Evolutionary conservation across 345 rosid species (phyloP).

Genomic region (Nasturtium officinale): DNA sequence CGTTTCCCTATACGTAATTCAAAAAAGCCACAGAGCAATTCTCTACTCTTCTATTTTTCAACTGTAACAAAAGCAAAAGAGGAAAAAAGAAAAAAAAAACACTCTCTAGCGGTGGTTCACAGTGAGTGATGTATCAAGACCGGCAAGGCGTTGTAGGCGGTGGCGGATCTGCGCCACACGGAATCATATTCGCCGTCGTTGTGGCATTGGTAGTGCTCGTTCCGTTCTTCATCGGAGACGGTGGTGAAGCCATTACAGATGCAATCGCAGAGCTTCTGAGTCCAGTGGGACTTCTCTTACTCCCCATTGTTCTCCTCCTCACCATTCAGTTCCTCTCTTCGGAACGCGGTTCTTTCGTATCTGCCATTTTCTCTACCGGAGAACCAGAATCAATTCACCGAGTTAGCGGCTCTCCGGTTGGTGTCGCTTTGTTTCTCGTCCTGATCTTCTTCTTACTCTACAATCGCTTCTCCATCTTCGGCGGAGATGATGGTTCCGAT

Average conservation of each 20-base stretch:
- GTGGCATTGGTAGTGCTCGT: conserved; percentile 65
- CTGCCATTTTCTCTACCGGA: conserved; percentile 62
- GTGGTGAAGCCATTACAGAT: conserved; percentile 75
- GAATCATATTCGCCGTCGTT: conserved; percentile 66
- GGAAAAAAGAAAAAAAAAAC: neutral
- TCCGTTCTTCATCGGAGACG: conserved; percentile 72
- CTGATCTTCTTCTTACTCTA: conserved; percentile 68
- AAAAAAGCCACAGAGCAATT: neutral
- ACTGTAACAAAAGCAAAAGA: neutral
- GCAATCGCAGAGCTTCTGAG: conserved; percentile 74
- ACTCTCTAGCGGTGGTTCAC: conserved; percentile 4
- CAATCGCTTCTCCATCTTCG: conserved; percentile 74
- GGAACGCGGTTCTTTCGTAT: conserved; percentile 65
- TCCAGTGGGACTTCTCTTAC: conserved; percentile 77
- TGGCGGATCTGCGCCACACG: conserved; percentile 69
- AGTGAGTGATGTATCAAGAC: conserved; percentile 39
- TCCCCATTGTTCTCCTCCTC: conserved; percentile 72
- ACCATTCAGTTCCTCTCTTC: conserved; percentile 87
- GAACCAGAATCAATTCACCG: conserved; percentile 71
- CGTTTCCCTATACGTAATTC: neutral
- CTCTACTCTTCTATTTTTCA: neutral
- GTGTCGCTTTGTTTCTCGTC: conserved; percentile 68
- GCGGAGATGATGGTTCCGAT: conserved; percentile 68
- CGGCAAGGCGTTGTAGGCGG: conserved; percentile 48
- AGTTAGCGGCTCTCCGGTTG: conserved; percentile 73